Conservation (phyloP, 2,329 filamentous ascomycete genomes). For the Akanthomyces lecanii region DNA sequence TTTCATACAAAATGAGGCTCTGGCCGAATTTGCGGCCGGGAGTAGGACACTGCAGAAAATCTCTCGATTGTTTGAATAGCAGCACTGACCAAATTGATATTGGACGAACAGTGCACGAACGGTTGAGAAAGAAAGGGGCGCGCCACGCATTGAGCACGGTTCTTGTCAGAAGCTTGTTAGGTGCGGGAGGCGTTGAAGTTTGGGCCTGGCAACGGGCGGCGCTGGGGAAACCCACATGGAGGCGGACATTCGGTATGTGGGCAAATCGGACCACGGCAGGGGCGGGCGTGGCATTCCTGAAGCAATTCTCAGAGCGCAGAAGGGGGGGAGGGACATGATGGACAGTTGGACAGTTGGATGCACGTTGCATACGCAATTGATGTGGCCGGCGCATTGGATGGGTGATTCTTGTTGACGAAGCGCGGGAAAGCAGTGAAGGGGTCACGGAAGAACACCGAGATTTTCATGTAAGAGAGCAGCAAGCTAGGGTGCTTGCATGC, state of each 20-base stretch:
- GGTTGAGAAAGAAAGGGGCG: background rate
- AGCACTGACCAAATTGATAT: background rate
- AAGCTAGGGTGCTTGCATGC: conserved; percentile 5
- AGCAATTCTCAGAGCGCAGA: too few relatives aligned
- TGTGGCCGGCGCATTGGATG: background rate
- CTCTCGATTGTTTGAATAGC: background rate
- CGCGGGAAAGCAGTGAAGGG: background rate
- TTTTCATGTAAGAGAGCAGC: background rate
- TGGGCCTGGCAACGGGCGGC: conserved; percentile 5
- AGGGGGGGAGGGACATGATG: too few relatives aligned
- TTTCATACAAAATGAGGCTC: too few relatives aligned
- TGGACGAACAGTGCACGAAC: conserved; percentile 13
- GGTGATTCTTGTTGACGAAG: background rate
- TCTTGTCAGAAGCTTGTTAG: conserved; percentile 13
- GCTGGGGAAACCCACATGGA: conserved; percentile 10
- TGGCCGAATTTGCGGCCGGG: too few relatives aligned
- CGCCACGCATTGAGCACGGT: conserved; percentile 9
- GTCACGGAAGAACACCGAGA: conserved; percentile 14
- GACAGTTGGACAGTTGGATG: too few relatives aligned
- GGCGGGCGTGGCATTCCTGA: background rate
- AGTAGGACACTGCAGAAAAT: background rate
- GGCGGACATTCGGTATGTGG: conserved; percentile 14
- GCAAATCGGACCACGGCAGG: conserved; percentile 6
- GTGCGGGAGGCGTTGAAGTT: conserved; percentile 14
- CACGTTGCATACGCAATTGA: background rate